Evolutionary conservation across 768 basidiomycete species (phyloP), one percentile per base, ranked within the genome.

Genomic region (Phylloporus arenicola): DNA sequence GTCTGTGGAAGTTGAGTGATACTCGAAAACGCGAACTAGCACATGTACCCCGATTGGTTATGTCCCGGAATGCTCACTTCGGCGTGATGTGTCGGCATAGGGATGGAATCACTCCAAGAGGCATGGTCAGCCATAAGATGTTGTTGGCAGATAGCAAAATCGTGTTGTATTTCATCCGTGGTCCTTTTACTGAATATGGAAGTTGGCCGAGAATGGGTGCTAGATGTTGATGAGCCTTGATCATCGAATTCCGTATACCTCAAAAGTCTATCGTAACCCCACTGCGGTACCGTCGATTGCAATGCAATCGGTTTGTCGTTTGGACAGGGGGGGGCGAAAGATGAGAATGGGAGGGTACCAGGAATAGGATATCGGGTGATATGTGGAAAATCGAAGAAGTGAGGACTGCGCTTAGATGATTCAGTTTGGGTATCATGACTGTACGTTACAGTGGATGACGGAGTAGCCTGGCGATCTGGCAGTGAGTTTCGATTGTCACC

Each of bases 311-410:
- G 40, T 43, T 50, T 52, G 12, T 58, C 43, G 6, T 12, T 39
- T 54, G 37, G 44, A 43, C 34, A 19, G 31, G 46, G 31, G 43
- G 45, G 12, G 7, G 40, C 31, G 19, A 46, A 40, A 30, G 56
- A 45, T 17, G 53, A 45, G 20, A 55, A 17, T 3, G 62, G 54
- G 34, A 61, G 57, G 33, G 52, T 54, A 16, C 53, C 53, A 7
- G 67, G 63, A 30, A 62, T 57, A 30, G 68, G 59, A 42, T 54
- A 61, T 50, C 52, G 62, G 4, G 68, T 68, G 19, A 48, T 47
- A 29, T 68, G 65, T 25, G 66, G 34, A 33, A 59, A 47, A 25
- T 68, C 65, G 16, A 60, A 65, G 13, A 61, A 69, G 33, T 64
- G 57, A 39, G 58, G 55, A 30, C 50, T 52, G 16, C 24, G 29